Percentiles rank a stretch among this genome's conserved stretches.
Evolutionary conservation across 2,329 filamentous ascomycete genomes (phyloP).

Genomic region (Laburnicola sp.): DNA sequence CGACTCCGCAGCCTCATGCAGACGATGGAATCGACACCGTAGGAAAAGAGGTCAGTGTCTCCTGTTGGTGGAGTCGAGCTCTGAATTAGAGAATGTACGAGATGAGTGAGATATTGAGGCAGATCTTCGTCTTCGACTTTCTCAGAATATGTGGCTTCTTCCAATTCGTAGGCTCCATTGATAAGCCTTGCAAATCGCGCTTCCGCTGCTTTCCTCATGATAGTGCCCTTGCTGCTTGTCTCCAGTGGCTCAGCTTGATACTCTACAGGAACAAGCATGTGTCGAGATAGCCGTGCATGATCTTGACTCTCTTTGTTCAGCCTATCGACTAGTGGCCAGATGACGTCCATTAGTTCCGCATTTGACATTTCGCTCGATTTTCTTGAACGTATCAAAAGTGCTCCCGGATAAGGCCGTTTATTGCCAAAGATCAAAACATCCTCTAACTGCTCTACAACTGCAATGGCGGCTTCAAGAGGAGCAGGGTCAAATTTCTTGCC

Average conservation of each 20-base stretch:
- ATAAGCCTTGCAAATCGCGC: constrained; percentile 54
- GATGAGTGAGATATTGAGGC: constrained; percentile 21
- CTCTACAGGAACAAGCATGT: constrained; percentile 56
- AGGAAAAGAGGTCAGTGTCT: constrained; percentile 58
- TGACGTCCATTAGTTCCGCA: constrained; percentile 45
- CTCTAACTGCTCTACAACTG: constrained; percentile 50
- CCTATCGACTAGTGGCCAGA: constrained; percentile 52
- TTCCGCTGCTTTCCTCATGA: constrained; percentile 58
- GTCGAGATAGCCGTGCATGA: constrained; percentile 55
- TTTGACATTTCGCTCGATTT: constrained; percentile 33
- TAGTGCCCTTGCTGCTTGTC: constrained; percentile 67
- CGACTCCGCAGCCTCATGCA: constrained; percentile 56
- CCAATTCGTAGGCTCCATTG: constrained; percentile 49
- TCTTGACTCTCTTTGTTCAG: constrained; percentile 55
- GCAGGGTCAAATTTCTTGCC: constrained; percentile 71
- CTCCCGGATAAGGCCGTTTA: constrained; percentile 59
- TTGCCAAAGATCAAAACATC: constrained; percentile 66
- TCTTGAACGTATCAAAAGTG: constrained; percentile 55
- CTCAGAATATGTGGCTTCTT: constrained; percentile 16
- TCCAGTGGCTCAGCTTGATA: constrained; percentile 46
- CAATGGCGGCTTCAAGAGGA: constrained; percentile 60
- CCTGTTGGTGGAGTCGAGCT: constrained; percentile 29
- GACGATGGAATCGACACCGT: constrained; percentile 63
- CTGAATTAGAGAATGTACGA: constrained; percentile 28
- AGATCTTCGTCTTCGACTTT: constrained; percentile 36